Conservation (phyloP, 345 rosid species). For the Viola odorata region DNA sequence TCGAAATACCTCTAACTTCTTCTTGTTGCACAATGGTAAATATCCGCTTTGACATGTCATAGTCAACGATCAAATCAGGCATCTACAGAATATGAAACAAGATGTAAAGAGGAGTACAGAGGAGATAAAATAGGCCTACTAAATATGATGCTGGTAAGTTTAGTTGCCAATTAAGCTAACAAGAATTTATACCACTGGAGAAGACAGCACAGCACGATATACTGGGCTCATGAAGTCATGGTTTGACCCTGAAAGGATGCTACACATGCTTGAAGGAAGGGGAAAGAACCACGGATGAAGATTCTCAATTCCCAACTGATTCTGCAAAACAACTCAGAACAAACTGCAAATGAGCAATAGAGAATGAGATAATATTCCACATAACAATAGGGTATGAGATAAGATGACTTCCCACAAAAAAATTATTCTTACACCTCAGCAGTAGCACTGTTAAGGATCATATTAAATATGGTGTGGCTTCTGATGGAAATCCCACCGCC, state of each 20-base stretch:
- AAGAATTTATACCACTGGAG: slow-evolving; percentile 72
- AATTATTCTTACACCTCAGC: too few relatives aligned
- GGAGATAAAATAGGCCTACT: too few relatives aligned
- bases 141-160: not conserved
- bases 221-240: slow-evolving; percentile 56
- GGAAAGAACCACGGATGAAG: slow-evolving; percentile 87
- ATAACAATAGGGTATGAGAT: too few relatives aligned
- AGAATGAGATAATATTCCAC: too few relatives aligned
- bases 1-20: slow-evolving; percentile 32
- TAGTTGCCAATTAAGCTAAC: slow-evolving; percentile 9
- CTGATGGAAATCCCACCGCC: too few relatives aligned
- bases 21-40: slow-evolving; percentile 64
- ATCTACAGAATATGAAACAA: slow-evolving; percentile 39
- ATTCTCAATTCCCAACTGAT: slow-evolving; percentile 39
- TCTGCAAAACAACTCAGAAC: slow-evolving; percentile 34
- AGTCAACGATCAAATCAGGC: slow-evolving; percentile 80
- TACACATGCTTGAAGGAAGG: slow-evolving; percentile 51
- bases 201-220: slow-evolving; percentile 76
- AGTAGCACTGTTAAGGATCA: too few relatives aligned
- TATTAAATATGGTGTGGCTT: too few relatives aligned
- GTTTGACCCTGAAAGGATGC: slow-evolving; percentile 73
- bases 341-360: slow-evolving; percentile 4
- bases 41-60: slow-evolving; percentile 53
- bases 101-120: not conserved
- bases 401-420: too few relatives aligned